These are phyloP conservation scores for Fraxinus baroniana DNA, from an alignment of 305 asterid species.

Conservation along the genomic window DNA sequence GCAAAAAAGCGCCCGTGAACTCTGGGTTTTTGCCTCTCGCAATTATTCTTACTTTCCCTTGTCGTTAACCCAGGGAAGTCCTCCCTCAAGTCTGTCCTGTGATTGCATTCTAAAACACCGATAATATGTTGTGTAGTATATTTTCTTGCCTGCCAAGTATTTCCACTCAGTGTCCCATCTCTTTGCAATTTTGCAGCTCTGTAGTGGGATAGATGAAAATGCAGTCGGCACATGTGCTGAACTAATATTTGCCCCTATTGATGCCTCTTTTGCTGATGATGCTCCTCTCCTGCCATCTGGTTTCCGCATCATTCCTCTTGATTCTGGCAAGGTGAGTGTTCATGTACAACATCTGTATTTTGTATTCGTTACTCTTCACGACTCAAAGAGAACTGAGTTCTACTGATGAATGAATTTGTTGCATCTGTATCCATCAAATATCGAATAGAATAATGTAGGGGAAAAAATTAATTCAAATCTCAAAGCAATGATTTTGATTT, in stretches of 20 bases:
- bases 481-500: not conserved
- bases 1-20: not conserved
- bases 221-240: slow-evolving; percentile 90
- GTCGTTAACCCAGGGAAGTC: not conserved
- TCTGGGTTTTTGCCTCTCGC: not conserved
- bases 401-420: not conserved
- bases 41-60: not conserved
- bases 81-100: not conserved
- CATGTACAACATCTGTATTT: not conserved
- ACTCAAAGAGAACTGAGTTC: not conserved
- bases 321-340: slow-evolving; percentile 67
- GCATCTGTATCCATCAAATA: not conserved
- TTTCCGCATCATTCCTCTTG: slow-evolving; percentile 87
- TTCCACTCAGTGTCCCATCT: slow-evolving; percentile 13
- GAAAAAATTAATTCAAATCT: not conserved
- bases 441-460: not conserved
- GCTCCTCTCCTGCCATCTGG: slow-evolving; percentile 97
- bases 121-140: not conserved
- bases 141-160: not conserved
- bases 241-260: slow-evolving; percentile 95
- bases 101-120: not conserved
- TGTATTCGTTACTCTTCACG: not conserved
- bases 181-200: slow-evolving; percentile 47
- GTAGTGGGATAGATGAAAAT: slow-evolving; percentile 92
- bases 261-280: slow-evolving; percentile 91